phyloP scores from a whole-genome alignment of 768 basidiomycete species.

The Boletus coccyginus region DNA sequence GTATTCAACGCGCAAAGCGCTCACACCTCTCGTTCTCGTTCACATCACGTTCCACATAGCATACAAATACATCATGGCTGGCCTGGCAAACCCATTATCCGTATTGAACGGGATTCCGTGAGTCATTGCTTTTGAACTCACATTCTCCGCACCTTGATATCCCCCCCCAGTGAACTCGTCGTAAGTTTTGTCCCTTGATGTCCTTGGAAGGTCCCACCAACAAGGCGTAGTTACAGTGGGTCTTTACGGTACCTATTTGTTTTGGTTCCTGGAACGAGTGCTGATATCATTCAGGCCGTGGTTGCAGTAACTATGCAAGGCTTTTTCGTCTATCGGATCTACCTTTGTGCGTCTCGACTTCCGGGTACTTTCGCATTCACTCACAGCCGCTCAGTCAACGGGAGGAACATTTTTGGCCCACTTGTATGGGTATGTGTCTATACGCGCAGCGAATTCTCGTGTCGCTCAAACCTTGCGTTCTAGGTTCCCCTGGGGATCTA shows the following conservation, averaged over 20 bases:
- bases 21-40: neutral
- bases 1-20: neutral
- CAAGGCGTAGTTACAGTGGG: slow-evolving; percentile 1
- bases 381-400: slow-evolving; percentile 6
- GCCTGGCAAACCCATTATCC: neutral
- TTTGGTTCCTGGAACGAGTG: too few relatives aligned
- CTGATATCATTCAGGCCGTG: slow-evolving; percentile 1
- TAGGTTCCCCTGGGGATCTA: neutral
- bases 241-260: neutral
- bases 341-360: neutral
- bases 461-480: neutral
- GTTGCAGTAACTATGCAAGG: slow-evolving; percentile 6
- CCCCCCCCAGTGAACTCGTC: slow-evolving; percentile 1
- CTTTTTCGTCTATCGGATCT: slow-evolving; percentile 14
- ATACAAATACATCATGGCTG: slow-evolving; percentile 2
- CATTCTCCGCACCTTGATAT: neutral
- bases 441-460: neutral
- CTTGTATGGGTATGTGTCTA: slow-evolving; percentile 6
- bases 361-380: too few relatives aligned
- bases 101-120: neutral
- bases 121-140: neutral
- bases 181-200: neutral
- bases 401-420: slow-evolving; percentile 2
- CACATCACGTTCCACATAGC: neutral
- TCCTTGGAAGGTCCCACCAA: neutral